phyloP scores from a whole-genome alignment of 139 green algal species.

The Chara braunii region DNA sequence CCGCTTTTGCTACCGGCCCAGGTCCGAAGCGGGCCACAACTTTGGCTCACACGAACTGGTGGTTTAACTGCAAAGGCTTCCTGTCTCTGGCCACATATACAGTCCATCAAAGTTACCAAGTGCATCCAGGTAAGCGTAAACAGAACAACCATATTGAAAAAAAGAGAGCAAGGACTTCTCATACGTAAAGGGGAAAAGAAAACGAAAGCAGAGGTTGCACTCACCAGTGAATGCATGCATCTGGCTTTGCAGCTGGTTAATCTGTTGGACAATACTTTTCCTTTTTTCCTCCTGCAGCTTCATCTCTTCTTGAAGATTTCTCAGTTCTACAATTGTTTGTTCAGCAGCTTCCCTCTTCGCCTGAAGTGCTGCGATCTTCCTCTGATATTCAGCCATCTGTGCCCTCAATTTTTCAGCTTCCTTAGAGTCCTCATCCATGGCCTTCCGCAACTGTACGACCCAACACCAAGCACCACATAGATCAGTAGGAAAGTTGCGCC shows the following conservation, averaged over 20 bases:
- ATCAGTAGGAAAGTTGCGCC: no score
- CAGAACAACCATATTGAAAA: no score
- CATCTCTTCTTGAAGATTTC: conserved; percentile 27
- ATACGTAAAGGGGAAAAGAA: background rate
- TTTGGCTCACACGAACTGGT: no score
- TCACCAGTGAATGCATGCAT: background rate
- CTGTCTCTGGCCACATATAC: no score
- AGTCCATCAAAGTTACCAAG: no score
- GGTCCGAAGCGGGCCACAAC: no score
- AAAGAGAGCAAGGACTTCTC: no score
- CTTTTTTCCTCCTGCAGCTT: conserved; percentile 1
- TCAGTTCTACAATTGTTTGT: background rate
- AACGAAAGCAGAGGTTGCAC: background rate
- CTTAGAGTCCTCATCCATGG: conserved; percentile 24
- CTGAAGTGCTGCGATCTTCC: conserved; percentile 1
- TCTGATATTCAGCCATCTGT: conserved; percentile 19
- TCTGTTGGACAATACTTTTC: conserved; percentile 11
- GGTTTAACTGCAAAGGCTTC: no score
- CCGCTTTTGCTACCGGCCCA: no score
- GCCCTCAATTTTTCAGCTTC: conserved; percentile 18
- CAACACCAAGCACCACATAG: no score
- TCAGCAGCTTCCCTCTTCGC: background rate
- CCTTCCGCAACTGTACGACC: conserved; percentile 20
- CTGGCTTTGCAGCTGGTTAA: background rate
- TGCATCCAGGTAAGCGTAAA: no score